These are phyloP conservation scores for Paecilomyces fulvus DNA, from an alignment of 2,329 filamentous ascomycete species.

Conservation along the genomic window DNA sequence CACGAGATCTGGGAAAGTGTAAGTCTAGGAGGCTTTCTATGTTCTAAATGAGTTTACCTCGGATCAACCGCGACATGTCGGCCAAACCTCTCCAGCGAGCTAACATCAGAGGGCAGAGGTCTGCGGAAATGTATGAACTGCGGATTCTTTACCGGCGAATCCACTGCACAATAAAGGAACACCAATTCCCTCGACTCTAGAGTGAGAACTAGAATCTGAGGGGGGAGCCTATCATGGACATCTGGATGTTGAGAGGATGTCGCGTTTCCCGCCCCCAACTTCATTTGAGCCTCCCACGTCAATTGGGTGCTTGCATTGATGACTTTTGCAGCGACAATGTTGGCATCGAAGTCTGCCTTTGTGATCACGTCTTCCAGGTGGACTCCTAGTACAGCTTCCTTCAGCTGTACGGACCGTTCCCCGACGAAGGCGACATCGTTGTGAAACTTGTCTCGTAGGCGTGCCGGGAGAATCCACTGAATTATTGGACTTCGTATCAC, in stretches of 20 bases:
- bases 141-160: constrained; percentile 31
- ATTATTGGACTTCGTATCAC: constrained; percentile 66
- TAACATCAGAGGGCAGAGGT: constrained; percentile 49
- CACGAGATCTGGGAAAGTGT: constrained; percentile 36
- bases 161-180: constrained; percentile 60
- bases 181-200: constrained; percentile 65
- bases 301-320: constrained; percentile 52
- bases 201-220: constrained; percentile 72
- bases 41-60: constrained; percentile 41
- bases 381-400: constrained; percentile 56
- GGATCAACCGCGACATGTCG: constrained; percentile 70
- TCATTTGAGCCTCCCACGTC: constrained; percentile 25
- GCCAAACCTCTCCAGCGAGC: constrained; percentile 49
- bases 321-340: constrained; percentile 70
- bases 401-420: constrained; percentile 72
- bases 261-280: constrained; percentile 9
- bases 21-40: not conserved
- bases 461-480: constrained; percentile 71
- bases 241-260: constrained; percentile 5
- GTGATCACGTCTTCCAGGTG: constrained; percentile 67
- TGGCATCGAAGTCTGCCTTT: constrained; percentile 68
- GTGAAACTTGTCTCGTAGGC: constrained; percentile 57
- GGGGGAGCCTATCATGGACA: constrained; percentile 44
- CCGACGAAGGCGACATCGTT: constrained; percentile 86
- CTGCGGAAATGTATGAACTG: constrained; percentile 56